A percentile compares a stretch with the other conserved stretches of the same genome.
phyloP scores from a whole-genome alignment of 2,329 filamentous ascomycete species.

The Colletotrichum cereale region DNA sequence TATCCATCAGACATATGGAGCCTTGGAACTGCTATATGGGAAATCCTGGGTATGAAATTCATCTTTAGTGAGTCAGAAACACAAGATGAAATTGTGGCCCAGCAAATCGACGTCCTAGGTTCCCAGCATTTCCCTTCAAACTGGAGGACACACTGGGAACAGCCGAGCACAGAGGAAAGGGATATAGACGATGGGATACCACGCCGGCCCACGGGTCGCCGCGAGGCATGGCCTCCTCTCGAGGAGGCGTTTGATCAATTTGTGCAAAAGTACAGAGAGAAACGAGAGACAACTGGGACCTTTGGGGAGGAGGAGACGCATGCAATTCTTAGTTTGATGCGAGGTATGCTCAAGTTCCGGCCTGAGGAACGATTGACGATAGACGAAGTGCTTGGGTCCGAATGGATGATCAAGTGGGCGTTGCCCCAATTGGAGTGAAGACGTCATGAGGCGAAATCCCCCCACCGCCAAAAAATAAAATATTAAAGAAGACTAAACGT shows the following conservation, averaged over 20 bases:
- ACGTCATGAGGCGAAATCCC: too few species aligned
- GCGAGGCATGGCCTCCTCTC: background rate
- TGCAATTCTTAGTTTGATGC: background rate
- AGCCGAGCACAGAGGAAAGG: background rate
- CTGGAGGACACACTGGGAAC: background rate
- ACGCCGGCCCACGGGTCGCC: background rate
- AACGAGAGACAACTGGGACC: background rate
- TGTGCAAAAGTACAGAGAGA: background rate
- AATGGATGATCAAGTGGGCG: background rate
- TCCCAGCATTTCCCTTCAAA: background rate
- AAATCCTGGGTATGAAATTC: background rate
- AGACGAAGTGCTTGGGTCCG: background rate
- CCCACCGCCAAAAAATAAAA: too few species aligned
- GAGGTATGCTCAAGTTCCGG: background rate
- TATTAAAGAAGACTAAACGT: too few species aligned
- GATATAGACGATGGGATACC: background rate
- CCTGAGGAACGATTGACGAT: background rate
- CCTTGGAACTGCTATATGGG: background rate
- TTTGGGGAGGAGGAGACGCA: background rate
- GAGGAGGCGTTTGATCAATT: background rate
- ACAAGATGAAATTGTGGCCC: background rate
- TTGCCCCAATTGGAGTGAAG: background rate
- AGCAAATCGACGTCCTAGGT: background rate
- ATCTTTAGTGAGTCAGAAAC: background rate
- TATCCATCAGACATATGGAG: background rate